Conservation (phyloP, 768 basidiomycete genomes). For the Rhizopogon sp. region DNA sequence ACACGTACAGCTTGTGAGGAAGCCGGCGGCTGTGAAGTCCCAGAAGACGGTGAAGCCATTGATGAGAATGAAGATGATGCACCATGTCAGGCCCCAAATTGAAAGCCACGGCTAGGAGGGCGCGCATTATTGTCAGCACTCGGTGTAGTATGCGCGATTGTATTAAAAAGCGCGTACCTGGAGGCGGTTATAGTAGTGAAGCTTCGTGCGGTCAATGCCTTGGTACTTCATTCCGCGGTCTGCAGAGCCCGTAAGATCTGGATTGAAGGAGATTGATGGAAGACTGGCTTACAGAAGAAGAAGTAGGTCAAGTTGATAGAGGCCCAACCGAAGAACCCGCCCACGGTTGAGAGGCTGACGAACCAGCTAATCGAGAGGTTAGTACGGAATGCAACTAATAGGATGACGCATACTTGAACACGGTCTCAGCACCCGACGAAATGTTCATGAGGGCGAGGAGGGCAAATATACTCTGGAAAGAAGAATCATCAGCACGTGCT, state of each 20-base stretch:
- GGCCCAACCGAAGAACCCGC: conserved; percentile 66
- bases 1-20: conserved; percentile 42
- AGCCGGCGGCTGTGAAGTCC: conserved; percentile 47
- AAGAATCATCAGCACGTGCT: neutral
- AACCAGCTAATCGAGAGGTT: conserved; percentile 49
- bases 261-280: neutral
- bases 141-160: neutral
- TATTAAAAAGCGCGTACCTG: conserved; percentile 26
- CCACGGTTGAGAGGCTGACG: conserved; percentile 60
- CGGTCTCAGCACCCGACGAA: conserved; percentile 43
- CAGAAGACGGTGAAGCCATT: conserved; percentile 59
- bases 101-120: conserved; percentile 46
- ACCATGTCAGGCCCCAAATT: conserved; percentile 66
- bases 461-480: conserved; percentile 31
- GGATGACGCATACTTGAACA: conserved; percentile 16
- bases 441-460: conserved; percentile 64
- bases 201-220: conserved; percentile 55
- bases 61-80: conserved; percentile 52
- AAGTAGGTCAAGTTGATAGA: conserved; percentile 69
- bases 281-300: conserved; percentile 49
- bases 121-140: conserved; percentile 15
- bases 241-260: conserved; percentile 15
- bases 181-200: conserved; percentile 55
- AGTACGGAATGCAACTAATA: neutral
- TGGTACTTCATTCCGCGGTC: conserved; percentile 68